Percentiles rank a stretch among this genome's conserved stretches.
phyloP scores from a whole-genome alignment of 1,284 basidiomycete genomes.

The Puccinia triticina region DNA sequence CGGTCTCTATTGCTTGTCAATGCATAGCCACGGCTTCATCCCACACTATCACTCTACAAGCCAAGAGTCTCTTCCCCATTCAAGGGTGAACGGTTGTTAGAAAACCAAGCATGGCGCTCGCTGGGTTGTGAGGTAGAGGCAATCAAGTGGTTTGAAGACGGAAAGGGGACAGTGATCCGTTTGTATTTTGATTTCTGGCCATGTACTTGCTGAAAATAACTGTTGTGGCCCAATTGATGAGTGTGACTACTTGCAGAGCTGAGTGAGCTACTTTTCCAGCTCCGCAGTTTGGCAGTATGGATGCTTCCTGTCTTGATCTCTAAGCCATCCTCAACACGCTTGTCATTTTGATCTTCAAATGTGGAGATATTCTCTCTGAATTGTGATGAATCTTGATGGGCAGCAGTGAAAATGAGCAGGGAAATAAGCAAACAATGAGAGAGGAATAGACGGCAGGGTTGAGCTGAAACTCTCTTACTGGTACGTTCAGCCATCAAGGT shows the following conservation, averaged over 20 bases:
- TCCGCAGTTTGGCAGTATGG: conserved; percentile 25
- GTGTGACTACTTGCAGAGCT: conserved; percentile 40
- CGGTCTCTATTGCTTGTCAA: no score
- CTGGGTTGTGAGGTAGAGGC: background rate
- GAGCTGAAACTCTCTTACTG: background rate
- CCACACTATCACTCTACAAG: no score
- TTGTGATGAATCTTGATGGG: conserved; percentile 28
- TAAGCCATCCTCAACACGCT: conserved; percentile 40
- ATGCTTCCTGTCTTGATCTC: conserved; percentile 48
- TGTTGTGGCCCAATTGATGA: conserved; percentile 10
- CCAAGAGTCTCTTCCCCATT: no score
- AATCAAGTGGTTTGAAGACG: conserved; percentile 3
- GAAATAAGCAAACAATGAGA: background rate
- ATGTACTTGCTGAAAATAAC: conserved; percentile 16
- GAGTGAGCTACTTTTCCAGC: conserved; percentile 31
- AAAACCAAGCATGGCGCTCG: background rate
- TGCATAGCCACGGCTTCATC: no score
- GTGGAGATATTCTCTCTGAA: conserved; percentile 18
- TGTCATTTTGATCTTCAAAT: conserved; percentile 40
- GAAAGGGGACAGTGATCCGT: conserved; percentile 48
- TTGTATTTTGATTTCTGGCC: conserved; percentile 32
- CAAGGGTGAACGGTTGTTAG: background rate
- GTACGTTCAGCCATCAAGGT: conserved; percentile 8
- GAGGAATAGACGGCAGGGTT: background rate
- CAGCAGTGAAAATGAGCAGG: background rate